Base-by-base conservation (phyloP, 192 early-diverging fungal genomes). In the Funneliformis geosporum region DNA sequence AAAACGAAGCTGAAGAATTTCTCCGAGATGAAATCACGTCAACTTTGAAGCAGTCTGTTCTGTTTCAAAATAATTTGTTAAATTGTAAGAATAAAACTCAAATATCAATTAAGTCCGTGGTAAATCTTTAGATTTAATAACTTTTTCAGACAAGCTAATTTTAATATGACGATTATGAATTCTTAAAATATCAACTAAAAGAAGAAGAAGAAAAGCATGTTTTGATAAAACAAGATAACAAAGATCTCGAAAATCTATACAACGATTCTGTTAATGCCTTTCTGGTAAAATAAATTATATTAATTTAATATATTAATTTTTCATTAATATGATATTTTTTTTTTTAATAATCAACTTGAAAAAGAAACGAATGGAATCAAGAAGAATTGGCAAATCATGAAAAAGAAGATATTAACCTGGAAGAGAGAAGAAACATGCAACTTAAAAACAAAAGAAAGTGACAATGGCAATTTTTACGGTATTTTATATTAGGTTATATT, bases 381-480 rank as follows among this genome's bases (percentile, higher is more conserved):
- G 85, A 86, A 64, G 86, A 94, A 73, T 85, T 94, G 18, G 85
- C 90, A 14, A 88, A 85, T 79, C 90, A 91, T 62, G 95, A 96
- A 85, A 65, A 33, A 33, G 87, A 92, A 44, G 93, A 96, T 80
- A 93, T 98, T 27, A 92, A 96, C 81, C 82, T 95, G 67, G 91
- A 95, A n/a, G n/a, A n/a, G n/a, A n/a, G n/a, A n/a, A n/a, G n/a
- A n/a, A 97, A 79, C 92, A 96, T 85, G 79, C 94, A 76, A 87
- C 83, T 40, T 86, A 81, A 61, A 96, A 97, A 79, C 86, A 88
- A 73, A 96, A 97, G 78, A 97, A 97, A 82, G 42, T 90, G 6
- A 83, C 84, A 33, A 93, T n/a, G 46, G 61, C 92, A 8, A 77
- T 96, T n/a, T 86, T 93, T 77, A 85, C 83, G 38, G 91, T 91